These are phyloP conservation scores for Xylaria polymorpha DNA, from an alignment of 2,329 filamentous ascomycete species.

Conservation along the genomic window DNA sequence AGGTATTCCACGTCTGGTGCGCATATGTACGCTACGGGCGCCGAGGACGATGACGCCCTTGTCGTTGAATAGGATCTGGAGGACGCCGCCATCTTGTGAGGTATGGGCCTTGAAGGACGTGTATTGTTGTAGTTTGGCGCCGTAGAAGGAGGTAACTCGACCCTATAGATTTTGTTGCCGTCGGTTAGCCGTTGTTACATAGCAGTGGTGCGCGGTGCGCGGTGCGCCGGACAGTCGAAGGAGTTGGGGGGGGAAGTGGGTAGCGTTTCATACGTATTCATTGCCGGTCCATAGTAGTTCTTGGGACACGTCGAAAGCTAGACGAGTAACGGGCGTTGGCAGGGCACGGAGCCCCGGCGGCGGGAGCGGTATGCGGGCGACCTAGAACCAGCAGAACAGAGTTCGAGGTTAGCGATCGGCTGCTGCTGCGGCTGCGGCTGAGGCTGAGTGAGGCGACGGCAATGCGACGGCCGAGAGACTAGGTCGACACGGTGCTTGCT, in stretches of 20 bases:
- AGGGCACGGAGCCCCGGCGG: conserved; percentile 77
- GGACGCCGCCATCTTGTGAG: conserved; percentile 78
- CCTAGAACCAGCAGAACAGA: conserved; percentile 58
- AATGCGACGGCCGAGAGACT: background rate
- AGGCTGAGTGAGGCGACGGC: background rate
- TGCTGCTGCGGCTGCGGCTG: background rate
- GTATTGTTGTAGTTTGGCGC: conserved; percentile 85
- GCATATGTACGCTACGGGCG: conserved; percentile 85
- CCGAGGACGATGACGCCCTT: conserved; percentile 90
- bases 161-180: conserved; percentile 66
- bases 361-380: conserved; percentile 84
- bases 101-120: conserved; percentile 88
- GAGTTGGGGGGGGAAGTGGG: background rate
- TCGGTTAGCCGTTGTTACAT: conserved; percentile 24
- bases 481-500: conserved; percentile 41
- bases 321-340: conserved; percentile 77
- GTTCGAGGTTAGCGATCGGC: background rate
- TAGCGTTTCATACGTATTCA: conserved; percentile 74
- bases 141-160: conserved; percentile 87
- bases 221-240: background rate
- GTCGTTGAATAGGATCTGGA: conserved; percentile 91
- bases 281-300: conserved; percentile 95
- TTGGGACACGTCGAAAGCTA: conserved; percentile 89
- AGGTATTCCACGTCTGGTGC: conserved; percentile 81
- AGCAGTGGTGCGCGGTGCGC: background rate